Evolutionary conservation across 208 protist species (phyloP), one percentile per base, ranked within the genome.

Genomic region (Trypanosoma theileri): DNA sequence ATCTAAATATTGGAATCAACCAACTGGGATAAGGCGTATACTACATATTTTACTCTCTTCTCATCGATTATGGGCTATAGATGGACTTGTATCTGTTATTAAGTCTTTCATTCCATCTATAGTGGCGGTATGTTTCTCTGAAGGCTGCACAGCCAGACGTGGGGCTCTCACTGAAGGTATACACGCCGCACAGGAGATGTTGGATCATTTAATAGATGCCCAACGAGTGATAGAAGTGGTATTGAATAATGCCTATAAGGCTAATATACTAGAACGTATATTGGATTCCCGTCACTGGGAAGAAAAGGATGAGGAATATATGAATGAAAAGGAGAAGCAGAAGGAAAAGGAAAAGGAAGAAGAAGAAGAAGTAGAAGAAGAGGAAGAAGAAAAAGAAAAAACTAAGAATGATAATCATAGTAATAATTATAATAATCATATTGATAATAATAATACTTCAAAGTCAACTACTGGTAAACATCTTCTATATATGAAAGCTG

Each of bases 221-320:
- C 75, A 53, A 8, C 80, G 79, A 12, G 76, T 93, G 19, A 52
- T 65, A 44, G 88, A 91, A 53, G 71, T 91, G 58, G 70, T 93
- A 35, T 56, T 87, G 70, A 41, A 73, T 45, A 90, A 93, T 62
- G 88, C 80, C 7, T 86, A 93, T 79, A 93, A 93, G 75, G 85
- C 84, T 8, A 81, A 72, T 53, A 72, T 86, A 28, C 68, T 93
- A 21, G 79, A 85, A 54, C 68, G 72, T 24, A 42, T 93, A 24
- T 55, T 86, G 12, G 75, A 85, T 53, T 44, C 65, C 17, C 68
- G 66, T 7, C 46, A 71, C 55, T 90, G 84, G 87, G 87, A 93
- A 76, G 67, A 70, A 46, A n/a, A 57, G 50, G 48, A 54, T 11
- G 44, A 8, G 0, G 21, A 41, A 10, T 7, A 61, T 44, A 13